These are phyloP conservation scores for Colletotrichum liaoningense DNA, from an alignment of 2,329 filamentous ascomycete species.

Conservation along the genomic window DNA sequence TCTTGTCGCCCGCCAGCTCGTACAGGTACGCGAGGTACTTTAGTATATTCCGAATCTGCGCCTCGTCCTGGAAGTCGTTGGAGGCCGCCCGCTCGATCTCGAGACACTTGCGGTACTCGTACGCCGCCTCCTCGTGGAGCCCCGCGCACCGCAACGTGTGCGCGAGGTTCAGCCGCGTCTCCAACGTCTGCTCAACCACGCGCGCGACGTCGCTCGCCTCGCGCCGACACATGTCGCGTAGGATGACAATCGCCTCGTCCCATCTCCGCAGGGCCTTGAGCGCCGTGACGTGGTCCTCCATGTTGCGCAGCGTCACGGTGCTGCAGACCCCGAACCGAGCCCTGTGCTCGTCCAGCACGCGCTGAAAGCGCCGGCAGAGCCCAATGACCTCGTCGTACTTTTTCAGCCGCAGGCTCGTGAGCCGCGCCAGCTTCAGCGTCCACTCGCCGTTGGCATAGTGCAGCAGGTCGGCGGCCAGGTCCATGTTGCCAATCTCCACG, in stretches of 20 bases:
- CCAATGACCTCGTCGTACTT: slow-evolving; percentile 33
- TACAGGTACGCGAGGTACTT: slow-evolving; percentile 36
- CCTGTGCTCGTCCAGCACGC: slow-evolving; percentile 33
- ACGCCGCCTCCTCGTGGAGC: slow-evolving; percentile 33
- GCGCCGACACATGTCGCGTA: slow-evolving; percentile 35
- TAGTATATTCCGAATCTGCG: slow-evolving; percentile 33
- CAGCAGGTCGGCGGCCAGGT: slow-evolving; percentile 35
- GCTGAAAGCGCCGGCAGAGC: slow-evolving; percentile 33
- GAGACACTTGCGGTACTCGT: slow-evolving; percentile 37
- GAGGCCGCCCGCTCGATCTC: slow-evolving; percentile 30
- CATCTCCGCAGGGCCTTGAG: slow-evolving; percentile 28
- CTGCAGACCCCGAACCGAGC: slow-evolving; percentile 29
- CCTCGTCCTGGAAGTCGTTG: slow-evolving; percentile 28
- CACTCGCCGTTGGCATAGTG: slow-evolving; percentile 38
- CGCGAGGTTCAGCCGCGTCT: slow-evolving; percentile 33
- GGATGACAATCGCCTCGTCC: slow-evolving; percentile 31
- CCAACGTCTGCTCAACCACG: slow-evolving; percentile 27
- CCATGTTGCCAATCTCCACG: slow-evolving; percentile 32
- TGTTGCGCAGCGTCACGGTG: slow-evolving; percentile 30
- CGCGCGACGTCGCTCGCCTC: slow-evolving; percentile 28
- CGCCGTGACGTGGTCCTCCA: slow-evolving; percentile 34
- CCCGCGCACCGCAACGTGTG: slow-evolving; percentile 28
- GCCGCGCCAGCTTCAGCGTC: slow-evolving; percentile 37
- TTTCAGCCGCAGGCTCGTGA: slow-evolving; percentile 32
- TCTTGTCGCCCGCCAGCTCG: slow-evolving; percentile 25